Conservation (phyloP, 2,329 filamentous ascomycete species). For the Aspergillus bombycis region DNA sequence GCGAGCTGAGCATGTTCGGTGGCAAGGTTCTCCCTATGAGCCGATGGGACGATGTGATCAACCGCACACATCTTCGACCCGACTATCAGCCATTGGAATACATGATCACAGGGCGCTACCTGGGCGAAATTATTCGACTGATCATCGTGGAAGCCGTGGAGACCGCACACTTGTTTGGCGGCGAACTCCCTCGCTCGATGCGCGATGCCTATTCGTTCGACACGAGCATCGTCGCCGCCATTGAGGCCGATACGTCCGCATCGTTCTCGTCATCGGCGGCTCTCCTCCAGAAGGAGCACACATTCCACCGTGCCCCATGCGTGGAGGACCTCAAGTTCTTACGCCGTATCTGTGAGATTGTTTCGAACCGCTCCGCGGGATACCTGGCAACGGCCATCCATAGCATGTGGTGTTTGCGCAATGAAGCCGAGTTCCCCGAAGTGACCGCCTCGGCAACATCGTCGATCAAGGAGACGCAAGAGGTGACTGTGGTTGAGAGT, state of each 20-base stretch:
- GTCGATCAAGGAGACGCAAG: slow-evolving; percentile 32
- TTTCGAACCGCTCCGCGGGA: slow-evolving; percentile 62
- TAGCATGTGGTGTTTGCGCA: slow-evolving; percentile 62
- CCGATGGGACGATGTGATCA: slow-evolving; percentile 64
- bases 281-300: slow-evolving; percentile 56
- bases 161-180: slow-evolving; percentile 59
- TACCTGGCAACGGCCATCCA: slow-evolving; percentile 67
- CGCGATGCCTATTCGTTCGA: slow-evolving; percentile 62
- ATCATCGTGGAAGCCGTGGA: slow-evolving; percentile 64
- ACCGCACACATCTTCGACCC: slow-evolving; percentile 58
- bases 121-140: slow-evolving; percentile 65
- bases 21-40: slow-evolving; percentile 59
- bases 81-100: slow-evolving; percentile 69
- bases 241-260: slow-evolving; percentile 53
- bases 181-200: slow-evolving; percentile 59
- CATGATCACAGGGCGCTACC: slow-evolving; percentile 64
- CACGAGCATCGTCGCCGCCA: slow-evolving; percentile 60
- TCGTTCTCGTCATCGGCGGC: slow-evolving; percentile 44
- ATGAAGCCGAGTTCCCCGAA: slow-evolving; percentile 49
- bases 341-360: slow-evolving; percentile 54
- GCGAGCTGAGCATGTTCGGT: slow-evolving; percentile 69
- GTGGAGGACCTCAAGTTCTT: slow-evolving; percentile 59
- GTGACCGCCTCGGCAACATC: slow-evolving; percentile 23
- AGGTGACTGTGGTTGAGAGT: slow-evolving; percentile 39
- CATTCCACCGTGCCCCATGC: slow-evolving; percentile 49